phyloP scores from a whole-genome alignment of 805 yeast genomes.

The Lachancea lanzarotensis region DNA sequence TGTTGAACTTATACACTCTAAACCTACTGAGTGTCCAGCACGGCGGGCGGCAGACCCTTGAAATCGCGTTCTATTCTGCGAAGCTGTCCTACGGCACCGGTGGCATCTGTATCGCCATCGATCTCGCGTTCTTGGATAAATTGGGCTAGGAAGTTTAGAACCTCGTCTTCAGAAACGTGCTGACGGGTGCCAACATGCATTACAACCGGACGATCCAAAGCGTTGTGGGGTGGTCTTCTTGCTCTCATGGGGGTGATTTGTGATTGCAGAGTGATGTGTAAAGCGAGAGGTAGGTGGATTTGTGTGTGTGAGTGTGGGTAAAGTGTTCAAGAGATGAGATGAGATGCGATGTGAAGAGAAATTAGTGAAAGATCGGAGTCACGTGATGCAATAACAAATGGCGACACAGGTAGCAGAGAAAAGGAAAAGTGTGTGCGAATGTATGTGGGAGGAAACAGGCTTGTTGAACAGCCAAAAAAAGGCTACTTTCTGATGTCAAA shows the following conservation, averaged over 20 bases:
- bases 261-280: not conserved
- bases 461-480: too few species aligned
- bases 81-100: constrained; percentile 45
- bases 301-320: not conserved
- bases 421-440: too few species aligned
- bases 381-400: not conserved
- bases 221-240: constrained; percentile 20
- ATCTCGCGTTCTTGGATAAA: constrained; percentile 26
- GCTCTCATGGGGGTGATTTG: constrained; percentile 13
- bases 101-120: constrained; percentile 9
- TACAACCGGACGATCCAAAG: constrained; percentile 27
- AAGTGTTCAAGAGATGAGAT: not conserved
- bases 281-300: too few species aligned
- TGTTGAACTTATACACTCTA: not conserved
- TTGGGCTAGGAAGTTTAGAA: constrained; percentile 22
- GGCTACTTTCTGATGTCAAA: too few species aligned
- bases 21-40: constrained; percentile 8
- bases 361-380: not conserved
- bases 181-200: constrained; percentile 21
- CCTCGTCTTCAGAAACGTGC: constrained; percentile 22
- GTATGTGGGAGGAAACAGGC: too few species aligned
- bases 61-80: constrained; percentile 70
- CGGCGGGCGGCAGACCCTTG: constrained; percentile 68
- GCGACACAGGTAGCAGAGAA: too few species aligned
- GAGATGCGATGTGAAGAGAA: not conserved